Conservation (phyloP, 192 early-diverging fungal genomes). For the Diversispora epigaea region DNA sequence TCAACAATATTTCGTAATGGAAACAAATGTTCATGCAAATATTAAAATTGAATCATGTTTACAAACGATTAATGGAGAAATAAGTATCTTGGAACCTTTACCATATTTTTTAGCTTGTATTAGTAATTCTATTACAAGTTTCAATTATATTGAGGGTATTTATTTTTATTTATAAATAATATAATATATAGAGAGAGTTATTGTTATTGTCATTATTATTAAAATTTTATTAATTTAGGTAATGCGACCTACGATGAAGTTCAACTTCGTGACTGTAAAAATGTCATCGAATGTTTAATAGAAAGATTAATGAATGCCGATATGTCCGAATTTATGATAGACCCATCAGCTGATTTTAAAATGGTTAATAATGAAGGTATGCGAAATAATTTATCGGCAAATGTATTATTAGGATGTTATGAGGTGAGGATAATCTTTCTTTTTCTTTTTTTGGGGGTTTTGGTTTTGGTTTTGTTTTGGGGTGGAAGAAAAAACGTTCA, state of each 20-base stretch:
- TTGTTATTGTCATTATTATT: background rate
- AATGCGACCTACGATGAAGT: too few species aligned
- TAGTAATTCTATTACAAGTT: conserved; percentile 22
- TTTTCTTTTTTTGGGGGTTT: background rate
- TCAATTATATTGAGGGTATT: conserved; percentile 10
- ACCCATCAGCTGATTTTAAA: conserved; percentile 63
- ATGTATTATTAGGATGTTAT: conserved; percentile 55
- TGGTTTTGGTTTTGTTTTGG: background rate
- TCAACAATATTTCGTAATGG: conserved; percentile 7
- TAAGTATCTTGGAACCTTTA: conserved; percentile 50
- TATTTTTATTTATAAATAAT: background rate
- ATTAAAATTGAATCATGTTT: conserved; percentile 43
- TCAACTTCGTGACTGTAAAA: conserved; percentile 32
- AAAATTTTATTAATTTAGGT: too few species aligned
- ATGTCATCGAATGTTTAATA: conserved; percentile 37
- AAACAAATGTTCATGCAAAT: conserved; percentile 34
- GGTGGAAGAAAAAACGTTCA: too few species aligned
- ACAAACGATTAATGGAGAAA: conserved; percentile 37
- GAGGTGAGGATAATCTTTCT: conserved; percentile 43
- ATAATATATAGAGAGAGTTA: background rate
- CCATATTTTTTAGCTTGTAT: conserved; percentile 43
- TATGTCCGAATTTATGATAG: conserved; percentile 67
- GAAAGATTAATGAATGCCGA: conserved; percentile 51
- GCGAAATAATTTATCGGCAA: conserved; percentile 55
- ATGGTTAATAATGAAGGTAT: conserved; percentile 50